A percentile compares a stretch with the other conserved stretches of the same genome.
phyloP scores from a whole-genome alignment of 306 rosid genomes.

The Glycine latifolia region DNA sequence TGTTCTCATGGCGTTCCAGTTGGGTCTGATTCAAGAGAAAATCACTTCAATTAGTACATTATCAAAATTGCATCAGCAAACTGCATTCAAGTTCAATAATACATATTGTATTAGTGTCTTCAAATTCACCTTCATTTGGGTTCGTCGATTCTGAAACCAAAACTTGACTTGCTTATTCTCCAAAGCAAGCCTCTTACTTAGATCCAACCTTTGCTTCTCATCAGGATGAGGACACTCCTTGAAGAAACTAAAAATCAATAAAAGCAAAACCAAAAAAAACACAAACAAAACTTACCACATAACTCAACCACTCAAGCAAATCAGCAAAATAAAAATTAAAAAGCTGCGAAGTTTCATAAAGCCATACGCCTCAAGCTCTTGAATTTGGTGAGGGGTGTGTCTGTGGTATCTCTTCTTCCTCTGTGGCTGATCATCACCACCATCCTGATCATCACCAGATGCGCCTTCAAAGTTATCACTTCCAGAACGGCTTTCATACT shows the following conservation, averaged over 20 bases:
- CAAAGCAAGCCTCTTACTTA: conserved; percentile 79
- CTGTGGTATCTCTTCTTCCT: conserved; percentile 92
- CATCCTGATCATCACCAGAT: conserved; percentile 91
- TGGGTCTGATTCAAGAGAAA: conserved; percentile 75
- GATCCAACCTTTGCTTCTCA: conserved; percentile 91
- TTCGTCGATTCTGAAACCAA: conserved; percentile 97
- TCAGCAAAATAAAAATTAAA: background rate
- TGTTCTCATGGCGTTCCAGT: conserved; percentile 90
- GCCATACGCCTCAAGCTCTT: conserved; percentile 87
- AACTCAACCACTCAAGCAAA: conserved; percentile 13
- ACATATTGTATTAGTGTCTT: background rate
- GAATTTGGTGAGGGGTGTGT: conserved; percentile 90
- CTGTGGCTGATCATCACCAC: conserved; percentile 63
- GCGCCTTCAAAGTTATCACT: conserved; percentile 84
- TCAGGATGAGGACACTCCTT: conserved; percentile 98
- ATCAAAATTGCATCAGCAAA: conserved; percentile 34
- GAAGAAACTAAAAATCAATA: conserved; percentile 69
- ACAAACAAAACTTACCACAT: conserved; percentile 3
- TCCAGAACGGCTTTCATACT: conserved; percentile 89
- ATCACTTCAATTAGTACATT: background rate
- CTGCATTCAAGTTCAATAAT: conserved; percentile 7
- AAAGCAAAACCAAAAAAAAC: conserved; percentile 6
- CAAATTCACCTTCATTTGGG: conserved; percentile 90
- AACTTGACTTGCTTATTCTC: conserved; percentile 94
- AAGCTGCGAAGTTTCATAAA: conserved; percentile 3